These are phyloP conservation scores for Emericellopsis terricola DNA, from an alignment of 495 filamentous ascomycete genomes.

Conservation along the genomic window DNA sequence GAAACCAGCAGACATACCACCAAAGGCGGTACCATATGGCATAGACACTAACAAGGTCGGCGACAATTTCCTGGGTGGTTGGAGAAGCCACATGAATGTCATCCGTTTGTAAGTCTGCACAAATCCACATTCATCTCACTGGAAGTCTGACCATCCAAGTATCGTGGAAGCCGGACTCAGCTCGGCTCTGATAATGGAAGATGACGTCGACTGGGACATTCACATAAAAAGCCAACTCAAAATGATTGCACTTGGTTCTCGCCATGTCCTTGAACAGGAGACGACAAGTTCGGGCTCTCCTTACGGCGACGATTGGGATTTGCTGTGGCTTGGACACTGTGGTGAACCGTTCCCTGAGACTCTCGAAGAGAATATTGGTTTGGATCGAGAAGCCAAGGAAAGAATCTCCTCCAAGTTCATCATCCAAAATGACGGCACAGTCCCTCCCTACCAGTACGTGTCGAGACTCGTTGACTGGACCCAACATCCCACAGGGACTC, in stretches of 20 bases:
- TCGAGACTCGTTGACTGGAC: slow-evolving; percentile 9
- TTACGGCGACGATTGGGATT: slow-evolving; percentile 21
- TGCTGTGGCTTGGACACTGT: slow-evolving; percentile 20
- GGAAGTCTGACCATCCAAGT: slow-evolving; percentile 3
- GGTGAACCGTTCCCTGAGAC: slow-evolving; percentile 10
- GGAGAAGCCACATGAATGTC: slow-evolving; percentile 19
- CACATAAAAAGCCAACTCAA: slow-evolving; percentile 18
- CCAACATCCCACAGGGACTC: slow-evolving; percentile 20
- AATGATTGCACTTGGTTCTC: slow-evolving; percentile 9
- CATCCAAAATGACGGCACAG: slow-evolving; percentile 9
- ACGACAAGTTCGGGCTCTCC: slow-evolving; percentile 8
- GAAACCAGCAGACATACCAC: slow-evolving; percentile 10
- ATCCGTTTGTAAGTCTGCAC: slow-evolving; percentile 10
- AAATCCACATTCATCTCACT: neutral
- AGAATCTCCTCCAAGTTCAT: slow-evolving; percentile 7
- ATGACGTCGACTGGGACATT: slow-evolving; percentile 28
- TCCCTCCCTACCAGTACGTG: slow-evolving; percentile 7
- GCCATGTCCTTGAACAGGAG: slow-evolving; percentile 7
- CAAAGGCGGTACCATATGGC: slow-evolving; percentile 12
- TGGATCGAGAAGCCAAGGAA: neutral
- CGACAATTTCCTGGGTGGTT: slow-evolving; percentile 15
- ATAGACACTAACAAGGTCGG: slow-evolving; percentile 5
- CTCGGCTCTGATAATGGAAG: slow-evolving; percentile 25
- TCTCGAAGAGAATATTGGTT: slow-evolving; percentile 8
- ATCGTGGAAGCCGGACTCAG: slow-evolving; percentile 20